Evolutionary conservation across 441 rosid species (phyloP).

Genomic region (Adansonia grandidieri): DNA sequence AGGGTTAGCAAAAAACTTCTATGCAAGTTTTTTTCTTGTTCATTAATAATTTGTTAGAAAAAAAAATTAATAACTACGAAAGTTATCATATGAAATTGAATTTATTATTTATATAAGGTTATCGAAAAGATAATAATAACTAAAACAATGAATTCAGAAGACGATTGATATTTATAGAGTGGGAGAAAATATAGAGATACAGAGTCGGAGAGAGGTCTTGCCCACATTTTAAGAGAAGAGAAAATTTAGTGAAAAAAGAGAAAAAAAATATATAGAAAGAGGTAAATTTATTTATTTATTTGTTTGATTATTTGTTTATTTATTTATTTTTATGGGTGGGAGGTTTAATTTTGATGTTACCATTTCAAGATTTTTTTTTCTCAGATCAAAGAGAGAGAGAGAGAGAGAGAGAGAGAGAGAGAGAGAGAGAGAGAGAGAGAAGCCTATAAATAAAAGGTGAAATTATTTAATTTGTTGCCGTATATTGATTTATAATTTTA

Average conservation of each 20-base stretch:
- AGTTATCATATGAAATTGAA: too few species aligned
- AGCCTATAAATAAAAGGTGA: too few species aligned
- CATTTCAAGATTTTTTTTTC: background rate
- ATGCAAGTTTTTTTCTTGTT: too few species aligned
- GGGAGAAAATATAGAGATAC: background rate
- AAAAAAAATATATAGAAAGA: background rate
- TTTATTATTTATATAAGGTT: too few species aligned
- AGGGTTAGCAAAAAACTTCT: too few species aligned
- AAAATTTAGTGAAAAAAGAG: background rate
- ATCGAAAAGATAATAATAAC: slow-evolving; percentile 8
- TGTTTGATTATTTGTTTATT: background rate
- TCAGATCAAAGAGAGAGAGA: background rate
- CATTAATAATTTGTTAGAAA: too few species aligned
- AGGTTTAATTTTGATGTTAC: background rate
- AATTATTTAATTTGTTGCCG: background rate
- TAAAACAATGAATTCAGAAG: background rate
- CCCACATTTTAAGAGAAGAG: background rate
- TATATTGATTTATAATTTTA: background rate
- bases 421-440: background rate
- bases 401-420: background rate
- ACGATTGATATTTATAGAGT: background rate
- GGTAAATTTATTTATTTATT: background rate
- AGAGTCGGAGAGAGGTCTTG: background rate
- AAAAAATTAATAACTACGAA: too few species aligned
- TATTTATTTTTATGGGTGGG: background rate